A percentile compares a stretch with the other conserved stretches of the same genome.
These are phyloP conservation scores for Spizellomyces punctatus DNA, from an alignment of 192 early-diverging fungal species.

Conservation along the genomic window DNA sequence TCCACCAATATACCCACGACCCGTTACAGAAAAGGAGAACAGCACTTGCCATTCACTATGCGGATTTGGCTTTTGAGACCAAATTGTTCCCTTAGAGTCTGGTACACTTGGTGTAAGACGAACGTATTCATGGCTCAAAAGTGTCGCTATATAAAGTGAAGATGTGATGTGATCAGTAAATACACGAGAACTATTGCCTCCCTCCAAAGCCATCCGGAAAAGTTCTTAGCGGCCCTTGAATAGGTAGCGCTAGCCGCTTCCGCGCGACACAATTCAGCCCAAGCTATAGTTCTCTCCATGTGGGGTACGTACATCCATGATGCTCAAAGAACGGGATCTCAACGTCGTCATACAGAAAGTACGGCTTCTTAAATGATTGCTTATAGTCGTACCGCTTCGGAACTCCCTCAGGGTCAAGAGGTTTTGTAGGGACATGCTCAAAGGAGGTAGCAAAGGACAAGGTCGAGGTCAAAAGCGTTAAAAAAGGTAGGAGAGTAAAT, in stretches of 20 bases:
- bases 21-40: conserved; percentile 61
- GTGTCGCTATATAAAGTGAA: conserved; percentile 26
- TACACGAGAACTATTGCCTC: neutral
- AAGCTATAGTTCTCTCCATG: neutral
- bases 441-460: too few species aligned
- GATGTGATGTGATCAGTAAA: neutral
- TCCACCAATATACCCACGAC: conserved; percentile 64
- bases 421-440: neutral
- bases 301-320: neutral
- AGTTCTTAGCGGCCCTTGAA: too few species aligned
- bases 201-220: too few species aligned
- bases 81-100: conserved; percentile 57
- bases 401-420: conserved; percentile 28
- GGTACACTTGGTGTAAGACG: conserved; percentile 67
- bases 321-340: conserved; percentile 34
- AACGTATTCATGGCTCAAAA: conserved; percentile 31
- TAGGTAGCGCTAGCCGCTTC: too few species aligned
- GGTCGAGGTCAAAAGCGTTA: too few species aligned
- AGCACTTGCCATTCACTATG: conserved; percentile 76
- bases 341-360: conserved; percentile 33
- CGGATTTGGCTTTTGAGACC: conserved; percentile 59
- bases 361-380: conserved; percentile 44
- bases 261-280: neutral
- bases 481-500: too few species aligned
- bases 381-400: conserved; percentile 39